Evolutionary conservation across 306 rosid genomes (phyloP), one percentile per base, ranked within the genome.

Genomic region (Sicyos edulis): DNA sequence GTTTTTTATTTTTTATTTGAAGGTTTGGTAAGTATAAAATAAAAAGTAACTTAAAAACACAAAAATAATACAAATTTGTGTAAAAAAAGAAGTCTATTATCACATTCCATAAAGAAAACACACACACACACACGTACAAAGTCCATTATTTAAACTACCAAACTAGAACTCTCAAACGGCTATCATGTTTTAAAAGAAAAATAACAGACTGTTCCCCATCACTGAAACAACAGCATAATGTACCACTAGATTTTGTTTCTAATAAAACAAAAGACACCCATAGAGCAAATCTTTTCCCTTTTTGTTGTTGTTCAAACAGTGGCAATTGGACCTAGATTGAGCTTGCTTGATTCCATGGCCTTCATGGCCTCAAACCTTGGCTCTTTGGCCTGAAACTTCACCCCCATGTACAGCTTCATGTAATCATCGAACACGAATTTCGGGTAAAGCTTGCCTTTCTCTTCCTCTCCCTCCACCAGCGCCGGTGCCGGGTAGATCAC

Each of bases 301-400:
- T 54, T 16, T 22, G n/a, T 4, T 5, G 24, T 14, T 12, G n/a
- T 11, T 89, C 82, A 88, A 59, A 81, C 84, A n/a, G 85, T 90
- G 17, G 90, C 86, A 20, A 86, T 77, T 22, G 91, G 86, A 8
- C 67, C 92, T 78, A 75, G 6, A 17, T 42, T 66, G 26, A 63
- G 75, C 57, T 78, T 77, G 11, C 78, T 67, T 49, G 88, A 58
- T 4, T 90, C 86, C 80, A 62, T 20, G 72, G 89, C 82, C 83
- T 90, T 95, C 92, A 95, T 89, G 54, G 88, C 95, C 82, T 95
- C 96, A 75, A 95, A 95, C 62, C 99, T 91, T 52, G 97, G 97
- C 55, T 95, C 97, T 64, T 95, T 95, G n/a, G 85, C 99, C 72
- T 95, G 88, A 76, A 95, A 95, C 73, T 95, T 95, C 19, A 91